Conservation (phyloP, 352 stramenopile species). For the Phytophthora vignae region DNA sequence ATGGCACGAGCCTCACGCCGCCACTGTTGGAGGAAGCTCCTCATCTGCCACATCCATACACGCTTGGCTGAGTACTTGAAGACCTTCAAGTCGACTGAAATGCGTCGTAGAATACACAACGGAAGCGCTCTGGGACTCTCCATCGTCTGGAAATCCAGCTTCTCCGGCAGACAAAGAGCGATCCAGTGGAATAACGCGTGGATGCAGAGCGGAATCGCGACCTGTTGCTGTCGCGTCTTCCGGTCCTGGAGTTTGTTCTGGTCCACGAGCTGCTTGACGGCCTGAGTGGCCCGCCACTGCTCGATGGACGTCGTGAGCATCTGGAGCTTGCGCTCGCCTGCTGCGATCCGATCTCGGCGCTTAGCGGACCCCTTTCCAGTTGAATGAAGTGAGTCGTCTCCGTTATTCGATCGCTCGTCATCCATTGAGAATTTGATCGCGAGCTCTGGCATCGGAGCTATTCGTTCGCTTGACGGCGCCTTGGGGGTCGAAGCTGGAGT, state of each 20-base stretch:
- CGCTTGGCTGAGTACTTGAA: conserved; percentile 33
- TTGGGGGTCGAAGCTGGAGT: background rate
- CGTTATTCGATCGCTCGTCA: background rate
- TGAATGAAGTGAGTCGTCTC: background rate
- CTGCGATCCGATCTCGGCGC: background rate
- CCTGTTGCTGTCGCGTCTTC: conserved; percentile 22
- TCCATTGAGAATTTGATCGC: background rate
- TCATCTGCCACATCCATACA: conserved; percentile 28
- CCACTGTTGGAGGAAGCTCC: conserved; percentile 21
- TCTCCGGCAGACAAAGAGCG: conserved; percentile 39
- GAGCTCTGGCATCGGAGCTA: conserved; percentile 5
- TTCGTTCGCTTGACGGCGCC: background rate
- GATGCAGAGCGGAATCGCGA: conserved; percentile 43
- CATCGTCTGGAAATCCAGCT: conserved; percentile 21
- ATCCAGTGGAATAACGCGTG: conserved; percentile 65
- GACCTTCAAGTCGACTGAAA: conserved; percentile 35
- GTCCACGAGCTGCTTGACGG: conserved; percentile 40
- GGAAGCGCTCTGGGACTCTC: conserved; percentile 38
- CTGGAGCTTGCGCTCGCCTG: conserved; percentile 27
- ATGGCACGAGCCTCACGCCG: conserved; percentile 3
- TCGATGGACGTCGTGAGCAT: conserved; percentile 53
- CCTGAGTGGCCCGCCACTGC: conserved; percentile 51
- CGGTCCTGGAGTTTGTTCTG: conserved; percentile 36
- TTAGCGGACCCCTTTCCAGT: background rate
- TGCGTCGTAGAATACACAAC: conserved; percentile 39